Conservation (phyloP, 306 rosid genomes). For the Fragaria iinumae region DNA sequence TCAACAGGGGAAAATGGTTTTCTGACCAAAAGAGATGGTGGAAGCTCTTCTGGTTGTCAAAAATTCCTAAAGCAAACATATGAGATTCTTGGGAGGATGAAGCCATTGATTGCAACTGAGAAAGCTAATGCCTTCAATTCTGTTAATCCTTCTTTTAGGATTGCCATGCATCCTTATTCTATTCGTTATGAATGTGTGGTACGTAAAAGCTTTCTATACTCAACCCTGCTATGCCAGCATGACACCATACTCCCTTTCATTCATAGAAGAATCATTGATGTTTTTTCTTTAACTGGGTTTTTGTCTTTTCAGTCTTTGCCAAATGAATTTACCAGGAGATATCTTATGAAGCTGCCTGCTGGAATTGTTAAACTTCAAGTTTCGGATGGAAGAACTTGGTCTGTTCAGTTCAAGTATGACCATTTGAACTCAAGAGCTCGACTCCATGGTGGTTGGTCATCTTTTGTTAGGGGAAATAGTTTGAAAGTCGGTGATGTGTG, state of each 20-base stretch:
- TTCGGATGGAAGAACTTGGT: constrained; percentile 17
- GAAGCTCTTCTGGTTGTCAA: neutral
- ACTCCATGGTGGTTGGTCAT: neutral
- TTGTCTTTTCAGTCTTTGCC: constrained; percentile 4
- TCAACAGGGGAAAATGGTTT: neutral
- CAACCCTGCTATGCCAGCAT: neutral
- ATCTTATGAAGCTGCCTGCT: neutral
- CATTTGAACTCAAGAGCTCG: neutral
- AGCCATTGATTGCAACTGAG: neutral
- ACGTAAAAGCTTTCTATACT: neutral
- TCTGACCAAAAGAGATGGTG: neutral
- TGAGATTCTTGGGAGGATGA: neutral
- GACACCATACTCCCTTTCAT: neutral
- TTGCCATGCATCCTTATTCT: constrained; percentile 4
- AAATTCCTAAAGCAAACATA: neutral
- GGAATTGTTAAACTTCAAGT: neutral
- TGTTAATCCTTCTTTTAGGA: neutral
- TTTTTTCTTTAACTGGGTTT: neutral
- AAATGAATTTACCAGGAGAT: neutral
- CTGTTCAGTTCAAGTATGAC: neutral
- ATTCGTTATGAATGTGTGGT: neutral
- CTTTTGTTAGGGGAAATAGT: neutral
- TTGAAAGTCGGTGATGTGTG: neutral
- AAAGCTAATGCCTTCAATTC: constrained; percentile 15
- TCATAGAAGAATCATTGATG: neutral